A percentile compares a stretch with the other conserved stretches of the same genome.
Evolutionary conservation across 2,329 filamentous ascomycete species (phyloP).

Genomic region (Paracamarosporium sp.): DNA sequence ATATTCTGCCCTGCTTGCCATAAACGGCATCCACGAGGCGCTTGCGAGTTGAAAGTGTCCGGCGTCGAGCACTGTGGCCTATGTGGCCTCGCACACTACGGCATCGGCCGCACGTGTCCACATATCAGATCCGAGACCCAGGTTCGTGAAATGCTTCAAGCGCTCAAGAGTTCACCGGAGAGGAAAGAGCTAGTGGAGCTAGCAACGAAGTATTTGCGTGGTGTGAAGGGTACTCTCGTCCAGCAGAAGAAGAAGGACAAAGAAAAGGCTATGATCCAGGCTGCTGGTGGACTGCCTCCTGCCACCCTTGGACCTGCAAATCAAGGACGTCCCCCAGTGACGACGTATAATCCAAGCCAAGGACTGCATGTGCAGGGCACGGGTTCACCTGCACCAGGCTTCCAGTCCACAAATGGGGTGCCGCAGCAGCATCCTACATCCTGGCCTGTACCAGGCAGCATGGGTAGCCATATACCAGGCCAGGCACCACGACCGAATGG

Average conservation of each 20-base stretch:
- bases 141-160: constrained; percentile 68
- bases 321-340: background rate
- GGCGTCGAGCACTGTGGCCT: constrained; percentile 68
- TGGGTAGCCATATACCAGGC: constrained; percentile 9
- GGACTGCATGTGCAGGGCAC: background rate
- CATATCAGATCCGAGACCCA: constrained; percentile 69
- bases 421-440: background rate
- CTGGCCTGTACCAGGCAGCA: constrained; percentile 5
- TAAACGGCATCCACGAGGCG: constrained; percentile 61
- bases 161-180: constrained; percentile 66
- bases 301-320: background rate
- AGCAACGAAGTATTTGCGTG: constrained; percentile 64
- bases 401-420: background rate
- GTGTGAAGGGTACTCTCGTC: constrained; percentile 63
- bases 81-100: constrained; percentile 69
- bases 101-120: constrained; percentile 63
- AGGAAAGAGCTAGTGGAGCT: constrained; percentile 58
- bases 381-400: background rate
- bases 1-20: constrained; percentile 61
- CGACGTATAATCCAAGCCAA: background rate
- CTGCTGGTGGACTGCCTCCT: background rate
- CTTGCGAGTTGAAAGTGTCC: constrained; percentile 66
- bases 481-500: background rate
- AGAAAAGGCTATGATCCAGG: constrained; percentile 31
- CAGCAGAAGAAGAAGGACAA: constrained; percentile 56